Evolutionary conservation across 106 monocot genomes (phyloP).

Genomic region (Acanthochlamys bracteata): DNA sequence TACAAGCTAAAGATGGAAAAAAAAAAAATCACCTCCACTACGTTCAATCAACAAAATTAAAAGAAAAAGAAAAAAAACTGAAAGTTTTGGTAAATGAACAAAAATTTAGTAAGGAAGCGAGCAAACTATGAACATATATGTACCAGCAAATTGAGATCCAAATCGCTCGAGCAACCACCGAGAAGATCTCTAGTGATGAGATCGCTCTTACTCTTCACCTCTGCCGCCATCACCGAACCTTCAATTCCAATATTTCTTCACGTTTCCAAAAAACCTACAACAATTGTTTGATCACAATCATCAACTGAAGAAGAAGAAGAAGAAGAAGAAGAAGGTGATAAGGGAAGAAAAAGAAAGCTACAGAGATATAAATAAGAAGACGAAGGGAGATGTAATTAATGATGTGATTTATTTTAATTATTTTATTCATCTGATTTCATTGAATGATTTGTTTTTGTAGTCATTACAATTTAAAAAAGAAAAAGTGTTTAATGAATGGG

Average conservation of each 20-base stretch:
- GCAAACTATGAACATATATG: no score
- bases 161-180: constrained; percentile 19
- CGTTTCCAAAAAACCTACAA: neutral
- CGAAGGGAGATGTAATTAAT: constrained; percentile 2
- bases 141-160: constrained; percentile 19
- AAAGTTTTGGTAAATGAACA: no score
- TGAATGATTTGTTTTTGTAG: neutral
- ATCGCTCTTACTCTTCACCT: constrained; percentile 24
- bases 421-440: neutral
- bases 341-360: neutral
- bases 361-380: neutral
- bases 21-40: no score
- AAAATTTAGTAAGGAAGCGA: no score
- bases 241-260: neutral
- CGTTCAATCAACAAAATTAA: no score
- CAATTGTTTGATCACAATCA: no score
- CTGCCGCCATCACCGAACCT: constrained; percentile 24
- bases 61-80: no score
- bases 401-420: neutral
- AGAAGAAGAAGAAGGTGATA: neutral
- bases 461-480: neutral
- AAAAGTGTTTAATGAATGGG: neutral
- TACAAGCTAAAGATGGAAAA: no score
- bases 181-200: constrained; percentile 26
- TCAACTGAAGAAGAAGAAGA: no score